Base-by-base conservation (phyloP, 306 rosid species). In the Cicer cuneatum region DNA sequence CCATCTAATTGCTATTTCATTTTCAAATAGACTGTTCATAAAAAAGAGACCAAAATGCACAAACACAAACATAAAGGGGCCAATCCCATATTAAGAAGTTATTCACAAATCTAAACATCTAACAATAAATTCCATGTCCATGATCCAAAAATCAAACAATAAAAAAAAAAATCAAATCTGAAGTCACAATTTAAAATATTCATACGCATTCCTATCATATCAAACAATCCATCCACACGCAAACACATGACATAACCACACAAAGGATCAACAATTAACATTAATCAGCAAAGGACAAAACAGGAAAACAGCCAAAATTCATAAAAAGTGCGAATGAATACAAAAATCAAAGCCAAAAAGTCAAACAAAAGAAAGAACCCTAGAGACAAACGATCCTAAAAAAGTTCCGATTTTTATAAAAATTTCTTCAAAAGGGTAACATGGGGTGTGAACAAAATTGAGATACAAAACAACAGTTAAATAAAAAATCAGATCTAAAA, bases 321-420 rank as follows among this genome's bases (percentile, higher is more conserved):
- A 71, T 33, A 6, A 24, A 21, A 0, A 19, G 38, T 14, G 29
- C 10, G 37, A 57, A 42, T 7, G 7, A 68, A 15, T 41, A 47
- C 10, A 71, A 73, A 81, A 79, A 53, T 56, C 19, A 59, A 51
- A 43, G 19, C 10, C 12, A 33, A 73, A 83, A 69, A 69, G 76
- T 67, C 77, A 78, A 77, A 78, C 69, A 29, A 29, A 2, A 43
- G 4, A 71, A 65, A 40, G 59, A 69, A 83, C 81, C 83, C 86
- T 83, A 73, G 66, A 76, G 10, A 18, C 29, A 51, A 73, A 74
- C 53, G 35, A 29, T 3, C 35, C 11, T 6, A 52, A 51, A 70
- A 59, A 81, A 33, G 71, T 38, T 81, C 9, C 16, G 52, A 81
- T 64, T 77, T 41, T 59, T 21, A 35, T 0, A 0, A 8, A 4